These are phyloP conservation scores for Sphenostylis stenocarpa DNA, from an alignment of 306 rosid genomes.

Conservation along the genomic window DNA sequence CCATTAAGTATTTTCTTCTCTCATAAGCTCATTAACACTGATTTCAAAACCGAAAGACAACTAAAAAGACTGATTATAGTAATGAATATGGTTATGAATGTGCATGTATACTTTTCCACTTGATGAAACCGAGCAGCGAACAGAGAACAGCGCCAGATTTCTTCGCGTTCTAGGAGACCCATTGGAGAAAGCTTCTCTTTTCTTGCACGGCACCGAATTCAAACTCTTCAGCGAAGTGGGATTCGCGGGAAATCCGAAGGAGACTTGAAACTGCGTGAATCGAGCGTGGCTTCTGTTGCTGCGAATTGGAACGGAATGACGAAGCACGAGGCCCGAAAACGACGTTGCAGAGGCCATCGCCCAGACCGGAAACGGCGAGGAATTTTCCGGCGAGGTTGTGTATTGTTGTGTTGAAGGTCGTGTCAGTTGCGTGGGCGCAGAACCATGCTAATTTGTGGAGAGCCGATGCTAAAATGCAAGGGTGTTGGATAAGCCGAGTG, in stretches of 20 bases:
- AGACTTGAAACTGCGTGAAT: slow-evolving; percentile 41
- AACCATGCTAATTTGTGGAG: background rate
- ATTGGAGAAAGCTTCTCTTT: slow-evolving; percentile 41
- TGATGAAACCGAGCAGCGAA: slow-evolving; percentile 59
- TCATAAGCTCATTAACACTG: background rate
- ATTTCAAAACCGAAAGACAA: background rate
- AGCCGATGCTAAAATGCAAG: background rate
- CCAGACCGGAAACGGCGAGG: slow-evolving; percentile 3
- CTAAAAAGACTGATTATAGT: background rate
- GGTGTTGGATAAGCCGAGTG: background rate
- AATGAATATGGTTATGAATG: background rate
- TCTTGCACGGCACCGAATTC: slow-evolving; percentile 38
- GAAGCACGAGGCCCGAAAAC: slow-evolving; percentile 43
- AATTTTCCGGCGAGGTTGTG: slow-evolving; percentile 1
- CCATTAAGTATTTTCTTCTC: background rate
- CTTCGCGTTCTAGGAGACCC: slow-evolving; percentile 39
- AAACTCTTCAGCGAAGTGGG: slow-evolving; percentile 41
- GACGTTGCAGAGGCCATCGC: slow-evolving; percentile 61
- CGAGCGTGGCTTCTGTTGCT: slow-evolving; percentile 33
- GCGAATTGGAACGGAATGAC: slow-evolving; percentile 43
- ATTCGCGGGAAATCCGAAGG: slow-evolving; percentile 32
- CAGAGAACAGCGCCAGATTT: slow-evolving; percentile 39
- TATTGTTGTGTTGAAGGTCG: background rate
- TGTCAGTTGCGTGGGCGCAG: background rate
- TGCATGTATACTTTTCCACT: slow-evolving; percentile 65